Evolutionary conservation across 2,329 filamentous ascomycete species (phyloP).

Genomic region (Cladophialophora exuberans): DNA sequence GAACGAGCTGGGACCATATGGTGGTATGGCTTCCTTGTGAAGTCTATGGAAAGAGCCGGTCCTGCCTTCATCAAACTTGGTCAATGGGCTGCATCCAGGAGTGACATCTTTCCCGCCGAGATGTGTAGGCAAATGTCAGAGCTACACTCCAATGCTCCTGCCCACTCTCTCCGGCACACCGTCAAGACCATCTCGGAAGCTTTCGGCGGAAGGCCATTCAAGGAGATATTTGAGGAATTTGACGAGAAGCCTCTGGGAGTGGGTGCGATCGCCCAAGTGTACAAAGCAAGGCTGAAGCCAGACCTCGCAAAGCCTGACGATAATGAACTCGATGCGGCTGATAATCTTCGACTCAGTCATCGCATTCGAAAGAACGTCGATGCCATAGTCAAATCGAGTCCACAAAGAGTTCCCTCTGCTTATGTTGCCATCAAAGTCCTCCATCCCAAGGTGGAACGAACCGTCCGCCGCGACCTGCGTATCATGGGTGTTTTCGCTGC

Average conservation of each 20-base stretch:
- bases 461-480: slow-evolving; percentile 83
- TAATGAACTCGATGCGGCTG: slow-evolving; percentile 55
- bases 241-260: slow-evolving; percentile 87
- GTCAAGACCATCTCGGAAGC: slow-evolving; percentile 78
- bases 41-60: slow-evolving; percentile 87
- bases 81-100: slow-evolving; percentile 96
- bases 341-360: slow-evolving; percentile 60
- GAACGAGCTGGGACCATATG: slow-evolving; percentile 82
- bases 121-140: slow-evolving; percentile 94
- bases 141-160: slow-evolving; percentile 90
- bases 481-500: slow-evolving; percentile 95
- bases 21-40: slow-evolving; percentile 92
- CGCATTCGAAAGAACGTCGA: slow-evolving; percentile 82
- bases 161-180: slow-evolving; percentile 81
- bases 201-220: slow-evolving; percentile 77
- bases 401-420: slow-evolving; percentile 80
- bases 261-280: slow-evolving; percentile 95
- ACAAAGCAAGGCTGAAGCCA: slow-evolving; percentile 88
- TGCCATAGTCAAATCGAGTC: slow-evolving; percentile 81
- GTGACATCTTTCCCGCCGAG: slow-evolving; percentile 92
- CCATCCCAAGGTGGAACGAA: slow-evolving; percentile 86
- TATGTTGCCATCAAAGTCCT: slow-evolving; percentile 97
- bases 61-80: slow-evolving; percentile 98
- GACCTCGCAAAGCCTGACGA: slow-evolving; percentile 70
- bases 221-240: slow-evolving; percentile 96